Evolutionary conservation across 371 early-diverging fungal genomes (phyloP), one percentile per base, ranked within the genome.

Genomic region (Actinomortierella ambigua): DNA sequence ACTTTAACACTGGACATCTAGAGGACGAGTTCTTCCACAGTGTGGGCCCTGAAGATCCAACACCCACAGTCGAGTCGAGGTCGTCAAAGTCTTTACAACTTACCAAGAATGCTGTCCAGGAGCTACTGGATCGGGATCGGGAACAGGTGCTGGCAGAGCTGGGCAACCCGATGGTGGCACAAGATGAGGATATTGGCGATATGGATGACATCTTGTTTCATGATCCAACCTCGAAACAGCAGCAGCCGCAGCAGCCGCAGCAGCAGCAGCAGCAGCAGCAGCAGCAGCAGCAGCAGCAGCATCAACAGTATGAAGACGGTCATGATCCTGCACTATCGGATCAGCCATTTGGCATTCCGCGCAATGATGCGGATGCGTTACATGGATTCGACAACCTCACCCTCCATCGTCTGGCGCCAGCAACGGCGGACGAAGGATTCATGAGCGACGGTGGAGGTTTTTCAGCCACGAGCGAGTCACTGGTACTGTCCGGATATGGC

Each of bases 1-100:
- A 77, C 43, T 82, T 83, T 58, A 81, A 77, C 34, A 61, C 78
- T 11, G 86, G 77, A 0, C 69, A 79, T 26, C 57, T 82, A 22
- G 81, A 78, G 34, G 85, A 85, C n/a, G 85, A 82, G 27, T 86
- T 85, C 78, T 84, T 84, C 65, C 77, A 76, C 5, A 82, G 78
- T 17, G 75, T 68, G 9, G 61, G 59, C 9, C n/a, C 43, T 23
- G 65, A 67, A 6, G 43, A 41, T 2, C n/a, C 50, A 11, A 22
- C 61, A 5, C 20, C 29, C 22, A 18, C 51, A 13, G 34, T 28
- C 26, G 57, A 54, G 46, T 26, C 9, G 29, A 20, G 13, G 2
- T n/a, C 26, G 39, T 13, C 11, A 17, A 14, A 26, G 40, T 52
- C 48, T 20, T 7, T 42, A 50, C 26, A 13, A 34, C n/a, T 44